Percentiles rank a stretch among this genome's conserved stretches.
These are phyloP conservation scores for Zygosaccharomyces bailii DNA, from an alignment of 805 yeast genomes.

Conservation along the genomic window DNA sequence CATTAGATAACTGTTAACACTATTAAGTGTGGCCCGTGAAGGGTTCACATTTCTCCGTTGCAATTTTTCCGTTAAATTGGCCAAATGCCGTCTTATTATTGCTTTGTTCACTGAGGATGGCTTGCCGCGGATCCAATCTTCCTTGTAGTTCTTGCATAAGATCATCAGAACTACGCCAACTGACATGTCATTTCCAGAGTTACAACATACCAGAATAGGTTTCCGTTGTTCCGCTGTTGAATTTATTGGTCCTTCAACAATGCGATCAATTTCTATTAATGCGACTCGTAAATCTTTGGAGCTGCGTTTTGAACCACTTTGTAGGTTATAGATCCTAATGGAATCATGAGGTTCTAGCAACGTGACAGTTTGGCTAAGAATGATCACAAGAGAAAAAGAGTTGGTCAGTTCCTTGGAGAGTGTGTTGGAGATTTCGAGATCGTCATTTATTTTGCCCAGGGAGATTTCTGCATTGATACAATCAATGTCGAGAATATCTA, in stretches of 20 bases:
- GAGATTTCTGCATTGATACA: conserved; percentile 21
- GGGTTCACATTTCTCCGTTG: conserved; percentile 58
- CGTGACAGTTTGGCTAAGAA: conserved; percentile 21
- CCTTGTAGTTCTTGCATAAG: conserved; percentile 45
- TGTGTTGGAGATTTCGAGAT: conserved; percentile 10
- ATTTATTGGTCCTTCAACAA: conserved; percentile 9
- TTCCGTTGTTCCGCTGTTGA: conserved; percentile 5
- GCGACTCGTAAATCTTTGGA: conserved; percentile 53
- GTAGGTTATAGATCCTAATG: conserved; percentile 17
- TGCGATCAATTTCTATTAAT: conserved; percentile 43
- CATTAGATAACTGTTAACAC: conserved; percentile 61
- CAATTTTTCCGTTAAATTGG: conserved; percentile 42
- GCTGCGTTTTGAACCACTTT: conserved; percentile 57
- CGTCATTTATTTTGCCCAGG: conserved; percentile 22
- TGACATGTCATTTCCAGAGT: conserved; percentile 63
- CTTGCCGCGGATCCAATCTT: conserved; percentile 38
- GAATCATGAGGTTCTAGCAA: conserved; percentile 3
- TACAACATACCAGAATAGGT: conserved; percentile 51
- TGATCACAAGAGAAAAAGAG: conserved; percentile 17
- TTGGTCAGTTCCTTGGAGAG: conserved; percentile 11
- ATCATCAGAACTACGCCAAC: conserved; percentile 55
- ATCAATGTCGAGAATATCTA: conserved; percentile 18
- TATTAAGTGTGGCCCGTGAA: conserved; percentile 70
- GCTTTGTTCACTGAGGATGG: conserved; percentile 43
- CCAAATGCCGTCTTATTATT: conserved; percentile 53